Evolutionary conservation across 192 early-diverging fungal species (phyloP), one percentile per base, ranked within the genome.

Genomic region (Podila horticola): DNA sequence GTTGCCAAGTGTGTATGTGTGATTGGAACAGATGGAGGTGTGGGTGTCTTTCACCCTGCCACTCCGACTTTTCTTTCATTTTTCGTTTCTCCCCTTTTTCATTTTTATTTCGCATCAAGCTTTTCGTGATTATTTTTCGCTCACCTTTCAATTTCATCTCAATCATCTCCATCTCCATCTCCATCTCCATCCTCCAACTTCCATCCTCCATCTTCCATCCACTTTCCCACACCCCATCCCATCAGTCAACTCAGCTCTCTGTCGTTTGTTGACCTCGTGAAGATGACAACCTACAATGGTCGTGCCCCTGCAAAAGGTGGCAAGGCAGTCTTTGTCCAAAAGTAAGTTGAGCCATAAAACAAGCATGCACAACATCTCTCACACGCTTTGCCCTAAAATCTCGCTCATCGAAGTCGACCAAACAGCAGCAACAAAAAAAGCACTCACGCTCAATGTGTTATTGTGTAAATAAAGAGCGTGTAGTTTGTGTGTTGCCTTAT

Each of bases 291-390:
- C 17, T 65, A 45, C 64, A 79, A 59, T 55, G 49, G 68, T 31
- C 70, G 76, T 28, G 70, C 76, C 29, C 57, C 76, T 17, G 26
- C 70, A 5, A 79, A 68, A 34, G 38, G 70, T 36, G 66, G 70
- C 50, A 79, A 79, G 34, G 29, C 76, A 22, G 66, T 67, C 22
- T 57, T 79, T 67, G 64, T 71, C 17, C 70, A 72, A 34, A 72
- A 66, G 76, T 72, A 79, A 66, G 13, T 30, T 19, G 5, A 34
- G 15, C 24, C 59, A 17, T 5, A 30, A 12, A 36, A 10, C 34
- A 36, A 7, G 34, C 34, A 36, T 10, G 34, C 62, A 63, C 2
- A 2, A 2, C 17, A 30, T 38, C 20, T 31, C 36, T 24, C 33
- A 22, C 34, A 22, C 34, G 3, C 33, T 41, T 45, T 12, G 3